A percentile compares a stretch with the other conserved stretches of the same genome.
phyloP scores from a whole-genome alignment of 345 rosid species.

The Eucalyptus sideroxylon region DNA sequence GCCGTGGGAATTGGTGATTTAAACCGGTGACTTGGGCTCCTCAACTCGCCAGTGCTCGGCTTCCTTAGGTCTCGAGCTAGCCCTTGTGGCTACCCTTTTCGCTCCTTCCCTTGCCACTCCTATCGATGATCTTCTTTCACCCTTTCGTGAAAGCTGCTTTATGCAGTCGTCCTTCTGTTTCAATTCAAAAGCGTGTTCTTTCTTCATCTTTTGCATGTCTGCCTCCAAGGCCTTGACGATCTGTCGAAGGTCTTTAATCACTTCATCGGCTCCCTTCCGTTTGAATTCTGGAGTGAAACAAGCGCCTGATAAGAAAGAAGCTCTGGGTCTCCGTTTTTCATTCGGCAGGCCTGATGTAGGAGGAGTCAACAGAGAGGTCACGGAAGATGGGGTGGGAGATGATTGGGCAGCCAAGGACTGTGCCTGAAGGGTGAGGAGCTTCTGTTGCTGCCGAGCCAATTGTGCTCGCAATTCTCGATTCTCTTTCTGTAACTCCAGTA shows the following conservation, averaged over 20 bases:
- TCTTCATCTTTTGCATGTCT: constrained; percentile 74
- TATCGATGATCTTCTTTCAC: constrained; percentile 19
- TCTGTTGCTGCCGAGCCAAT: constrained; percentile 64
- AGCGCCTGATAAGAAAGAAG: constrained; percentile 54
- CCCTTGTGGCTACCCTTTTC: constrained; percentile 44
- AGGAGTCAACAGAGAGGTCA: constrained; percentile 62
- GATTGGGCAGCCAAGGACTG: constrained; percentile 55
- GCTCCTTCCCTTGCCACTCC: constrained; percentile 11
- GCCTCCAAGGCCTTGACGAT: constrained; percentile 58
- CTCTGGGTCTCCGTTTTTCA: constrained; percentile 45
- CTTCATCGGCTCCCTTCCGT: constrained; percentile 39
- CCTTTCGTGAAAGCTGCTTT: constrained; percentile 38
- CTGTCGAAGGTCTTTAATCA: constrained; percentile 40
- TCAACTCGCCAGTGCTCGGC: constrained; percentile 32
- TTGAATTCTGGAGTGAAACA: constrained; percentile 77
- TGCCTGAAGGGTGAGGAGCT: constrained; percentile 59
- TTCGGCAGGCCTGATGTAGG: constrained; percentile 47
- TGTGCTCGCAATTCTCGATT: constrained; percentile 74
- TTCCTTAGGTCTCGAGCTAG: constrained; percentile 59
- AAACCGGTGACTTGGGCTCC: constrained; percentile 76
- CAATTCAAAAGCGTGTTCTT: constrained; percentile 51
- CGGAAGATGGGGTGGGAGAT: constrained; percentile 68
- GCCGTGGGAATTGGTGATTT: constrained; percentile 62
- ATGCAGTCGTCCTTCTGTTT: constrained; percentile 68
- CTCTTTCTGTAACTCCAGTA: constrained; percentile 81